Evolutionary conservation across 2,329 filamentous ascomycete species (phyloP).

Genomic region (Colletotrichum sp.): DNA sequence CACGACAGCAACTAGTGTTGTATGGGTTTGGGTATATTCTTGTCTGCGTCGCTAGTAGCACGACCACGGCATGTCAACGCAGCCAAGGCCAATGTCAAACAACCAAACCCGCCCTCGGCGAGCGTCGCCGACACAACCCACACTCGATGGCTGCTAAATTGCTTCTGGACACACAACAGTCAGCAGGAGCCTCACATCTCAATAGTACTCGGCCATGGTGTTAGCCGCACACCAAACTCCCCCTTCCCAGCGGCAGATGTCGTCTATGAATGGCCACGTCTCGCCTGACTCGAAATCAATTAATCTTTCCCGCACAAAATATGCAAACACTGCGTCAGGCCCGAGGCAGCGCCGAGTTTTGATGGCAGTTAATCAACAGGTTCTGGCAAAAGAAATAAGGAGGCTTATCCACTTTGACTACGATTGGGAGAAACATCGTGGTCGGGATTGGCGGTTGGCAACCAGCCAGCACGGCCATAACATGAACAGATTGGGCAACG

Average conservation of each 20-base stretch:
- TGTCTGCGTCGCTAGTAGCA: background rate
- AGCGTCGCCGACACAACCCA: background rate
- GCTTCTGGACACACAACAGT: background rate
- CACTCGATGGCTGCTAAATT: background rate
- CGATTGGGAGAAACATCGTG: background rate
- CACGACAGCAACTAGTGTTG: background rate
- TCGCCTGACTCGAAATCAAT: conserved; percentile 7
- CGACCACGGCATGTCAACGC: background rate
- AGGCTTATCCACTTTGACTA: background rate
- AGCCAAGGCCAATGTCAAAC: background rate
- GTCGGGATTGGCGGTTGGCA: background rate
- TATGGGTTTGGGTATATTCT: background rate
- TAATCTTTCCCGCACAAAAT: background rate
- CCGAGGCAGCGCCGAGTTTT: background rate
- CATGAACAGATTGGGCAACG: background rate
- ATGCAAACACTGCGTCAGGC: background rate
- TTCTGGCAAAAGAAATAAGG: background rate
- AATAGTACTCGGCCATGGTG: background rate
- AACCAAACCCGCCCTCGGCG: background rate
- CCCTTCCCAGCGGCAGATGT: background rate
- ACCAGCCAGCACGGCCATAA: background rate
- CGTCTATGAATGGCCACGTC: background rate
- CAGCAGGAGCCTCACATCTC: background rate
- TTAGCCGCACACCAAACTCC: background rate
- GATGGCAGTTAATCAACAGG: background rate